A percentile compares a stretch with the other conserved stretches of the same genome.
phyloP scores from a whole-genome alignment of 371 early-diverging fungal genomes.

The Dentiscutata heterogama region DNA sequence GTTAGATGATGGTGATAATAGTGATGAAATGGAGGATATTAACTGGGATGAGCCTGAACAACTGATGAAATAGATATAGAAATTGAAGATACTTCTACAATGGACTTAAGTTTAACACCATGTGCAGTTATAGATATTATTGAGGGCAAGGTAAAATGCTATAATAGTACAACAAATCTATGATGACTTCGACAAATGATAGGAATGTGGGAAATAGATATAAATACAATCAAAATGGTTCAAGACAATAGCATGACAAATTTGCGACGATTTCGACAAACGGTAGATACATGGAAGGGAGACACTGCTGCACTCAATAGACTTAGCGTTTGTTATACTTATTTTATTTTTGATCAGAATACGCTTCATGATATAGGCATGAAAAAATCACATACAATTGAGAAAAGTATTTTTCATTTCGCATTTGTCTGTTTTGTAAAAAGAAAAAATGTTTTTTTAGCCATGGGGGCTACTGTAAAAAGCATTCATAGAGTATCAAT shows the following conservation, averaged over 20 bases:
- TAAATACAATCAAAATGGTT: not conserved
- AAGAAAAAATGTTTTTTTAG: not conserved
- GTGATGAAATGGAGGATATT: too few relatives aligned
- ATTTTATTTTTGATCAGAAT: conserved; percentile 20
- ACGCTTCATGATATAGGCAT: not conserved
- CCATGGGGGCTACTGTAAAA: not conserved
- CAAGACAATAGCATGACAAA: not conserved
- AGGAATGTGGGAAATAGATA: conserved; percentile 20
- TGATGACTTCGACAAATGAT: not conserved
- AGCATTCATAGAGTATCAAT: not conserved
- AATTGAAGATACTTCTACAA: too few relatives aligned
- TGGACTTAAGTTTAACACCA: not conserved
- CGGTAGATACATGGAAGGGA: too few relatives aligned
- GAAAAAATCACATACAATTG: not conserved
- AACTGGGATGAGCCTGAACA: too few relatives aligned
- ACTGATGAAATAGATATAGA: too few relatives aligned
- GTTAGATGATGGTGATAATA: not conserved
- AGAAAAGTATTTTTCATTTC: not conserved
- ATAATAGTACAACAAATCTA: not conserved
- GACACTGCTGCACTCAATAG: too few relatives aligned
- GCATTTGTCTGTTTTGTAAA: not conserved
- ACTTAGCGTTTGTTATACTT: not conserved
- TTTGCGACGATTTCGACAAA: too few relatives aligned
- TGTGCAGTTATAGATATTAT: conserved; percentile 2
- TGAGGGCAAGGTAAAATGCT: not conserved